A percentile compares a stretch with the other conserved stretches of the same genome.
These are phyloP conservation scores for Kingdonia uniflora DNA, from an alignment of 164 flowering plant species.

Conservation along the genomic window DNA sequence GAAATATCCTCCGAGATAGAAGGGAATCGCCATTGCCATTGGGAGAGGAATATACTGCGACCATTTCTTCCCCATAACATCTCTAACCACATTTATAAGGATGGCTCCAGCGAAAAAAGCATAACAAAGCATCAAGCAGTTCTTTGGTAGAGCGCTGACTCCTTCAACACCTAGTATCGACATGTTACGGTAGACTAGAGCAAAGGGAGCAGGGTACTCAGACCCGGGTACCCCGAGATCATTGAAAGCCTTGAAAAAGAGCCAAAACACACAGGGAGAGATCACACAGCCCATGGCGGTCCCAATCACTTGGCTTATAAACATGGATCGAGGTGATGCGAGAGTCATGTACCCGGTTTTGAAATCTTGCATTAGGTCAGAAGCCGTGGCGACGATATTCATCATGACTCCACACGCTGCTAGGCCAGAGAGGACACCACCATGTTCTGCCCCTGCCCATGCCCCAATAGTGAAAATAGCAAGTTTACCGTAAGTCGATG, in stretches of 20 bases:
- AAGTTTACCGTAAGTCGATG: conserved; percentile 28
- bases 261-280: background rate
- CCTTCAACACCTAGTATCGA: background rate
- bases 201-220: background rate
- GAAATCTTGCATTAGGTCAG: conserved; percentile 4
- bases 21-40: conserved; percentile 1
- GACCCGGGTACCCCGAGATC: background rate
- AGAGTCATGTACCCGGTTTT: background rate
- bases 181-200: background rate
- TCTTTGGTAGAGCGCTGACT: background rate
- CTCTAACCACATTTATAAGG: background rate
- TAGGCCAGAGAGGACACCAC: conserved; percentile 1
- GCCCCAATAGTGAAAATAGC: conserved; percentile 23
- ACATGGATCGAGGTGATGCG: conserved; percentile 1
- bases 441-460: conserved; percentile 8
- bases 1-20: background rate
- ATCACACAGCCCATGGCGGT: conserved; percentile 3
- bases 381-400: background rate
- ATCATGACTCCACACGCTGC: background rate
- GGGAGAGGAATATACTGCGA: background rate
- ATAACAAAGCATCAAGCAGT: background rate
- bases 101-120: background rate
- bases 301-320: background rate
- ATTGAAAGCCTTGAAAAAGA: conserved; percentile 1
- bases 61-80: background rate